Percentiles rank a stretch among this genome's conserved stretches.
Conservation (phyloP, 1,284 basidiomycete species). For the Neolentinus lepideus region DNA sequence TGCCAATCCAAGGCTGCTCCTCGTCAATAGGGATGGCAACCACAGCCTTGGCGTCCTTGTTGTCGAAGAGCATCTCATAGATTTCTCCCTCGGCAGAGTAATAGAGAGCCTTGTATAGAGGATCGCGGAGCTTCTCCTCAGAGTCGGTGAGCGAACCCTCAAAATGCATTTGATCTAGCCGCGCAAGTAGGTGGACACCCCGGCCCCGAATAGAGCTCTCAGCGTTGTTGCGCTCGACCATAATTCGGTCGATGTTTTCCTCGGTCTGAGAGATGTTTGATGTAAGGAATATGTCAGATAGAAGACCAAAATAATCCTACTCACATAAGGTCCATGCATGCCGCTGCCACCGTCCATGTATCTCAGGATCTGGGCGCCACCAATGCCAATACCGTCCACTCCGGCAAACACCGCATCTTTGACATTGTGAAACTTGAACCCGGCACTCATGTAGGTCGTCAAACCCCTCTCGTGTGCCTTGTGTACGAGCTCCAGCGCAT, state of each 20-base stretch:
- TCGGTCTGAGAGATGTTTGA: background rate
- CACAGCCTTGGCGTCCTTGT: background rate
- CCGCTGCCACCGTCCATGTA: background rate
- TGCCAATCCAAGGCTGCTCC: background rate
- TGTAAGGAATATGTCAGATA: background rate
- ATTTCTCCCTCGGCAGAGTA: background rate
- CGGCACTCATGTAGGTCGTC: background rate
- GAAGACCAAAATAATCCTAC: background rate
- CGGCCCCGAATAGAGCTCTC: background rate
- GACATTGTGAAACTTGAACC: background rate
- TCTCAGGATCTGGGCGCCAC: background rate
- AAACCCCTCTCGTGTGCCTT: background rate
- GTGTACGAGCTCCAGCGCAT: background rate
- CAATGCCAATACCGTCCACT: background rate
- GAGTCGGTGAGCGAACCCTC: background rate
- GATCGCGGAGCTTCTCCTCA: background rate
- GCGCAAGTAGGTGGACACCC: background rate
- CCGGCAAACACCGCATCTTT: background rate
- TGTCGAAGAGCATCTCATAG: background rate
- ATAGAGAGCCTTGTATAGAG: background rate
- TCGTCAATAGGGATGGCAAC: background rate
- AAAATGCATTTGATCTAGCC: background rate
- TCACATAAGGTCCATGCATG: background rate
- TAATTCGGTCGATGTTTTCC: background rate
- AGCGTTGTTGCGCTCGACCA: background rate